phyloP scores from a whole-genome alignment of 768 basidiomycete species.

The Cystofilobasidium bisporidii region DNA sequence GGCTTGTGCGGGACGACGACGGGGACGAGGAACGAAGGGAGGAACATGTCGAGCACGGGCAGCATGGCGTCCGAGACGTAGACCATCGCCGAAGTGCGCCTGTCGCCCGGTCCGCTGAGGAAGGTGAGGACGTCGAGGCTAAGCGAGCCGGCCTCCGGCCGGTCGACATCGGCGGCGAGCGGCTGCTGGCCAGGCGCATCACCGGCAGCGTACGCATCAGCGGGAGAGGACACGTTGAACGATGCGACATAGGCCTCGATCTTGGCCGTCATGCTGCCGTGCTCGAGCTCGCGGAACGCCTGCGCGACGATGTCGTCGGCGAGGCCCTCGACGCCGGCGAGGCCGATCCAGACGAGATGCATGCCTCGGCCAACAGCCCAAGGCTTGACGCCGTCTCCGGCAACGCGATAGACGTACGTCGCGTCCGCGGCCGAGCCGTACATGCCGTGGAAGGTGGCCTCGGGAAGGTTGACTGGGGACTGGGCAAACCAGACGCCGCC shows the following conservation, averaged over 20 bases:
- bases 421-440: too few relatives aligned
- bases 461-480: too few relatives aligned
- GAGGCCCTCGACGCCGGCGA: slow-evolving; percentile 9
- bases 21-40: slow-evolving; percentile 68
- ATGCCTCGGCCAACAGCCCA: neutral
- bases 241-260: neutral
- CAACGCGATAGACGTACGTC: too few relatives aligned
- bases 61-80: slow-evolving; percentile 32
- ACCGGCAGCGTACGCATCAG: neutral
- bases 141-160: neutral
- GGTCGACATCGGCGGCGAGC: neutral
- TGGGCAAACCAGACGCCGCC: too few relatives aligned
- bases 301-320: neutral
- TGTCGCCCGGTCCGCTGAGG: slow-evolving; percentile 23
- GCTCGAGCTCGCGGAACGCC: neutral
- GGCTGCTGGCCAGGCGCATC: neutral
- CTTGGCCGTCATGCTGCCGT: neutral
- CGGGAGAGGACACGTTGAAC: too few relatives aligned
- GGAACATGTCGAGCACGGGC: slow-evolving; percentile 48
- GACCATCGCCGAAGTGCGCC: slow-evolving; percentile 34
- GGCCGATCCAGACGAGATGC: slow-evolving; percentile 11
- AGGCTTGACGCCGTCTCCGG: too few relatives aligned
- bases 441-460: too few relatives aligned
- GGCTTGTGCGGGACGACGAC: slow-evolving; percentile 50
- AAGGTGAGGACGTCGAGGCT: neutral